phyloP scores from a whole-genome alignment of 140 eudicot genomes.

The Oenanthe javanica region DNA sequence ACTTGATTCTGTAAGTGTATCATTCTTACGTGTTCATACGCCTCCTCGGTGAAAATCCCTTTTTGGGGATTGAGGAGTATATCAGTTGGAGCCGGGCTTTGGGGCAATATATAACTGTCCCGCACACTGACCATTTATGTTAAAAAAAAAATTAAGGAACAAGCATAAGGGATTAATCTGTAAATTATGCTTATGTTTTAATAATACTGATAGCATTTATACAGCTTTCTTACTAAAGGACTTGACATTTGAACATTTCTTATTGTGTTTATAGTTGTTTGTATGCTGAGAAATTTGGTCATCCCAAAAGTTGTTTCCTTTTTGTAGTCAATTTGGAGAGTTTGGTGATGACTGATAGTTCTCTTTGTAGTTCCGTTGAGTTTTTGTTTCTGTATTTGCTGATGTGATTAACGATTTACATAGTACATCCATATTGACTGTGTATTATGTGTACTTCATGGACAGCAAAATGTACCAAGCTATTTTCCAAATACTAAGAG shows the following conservation, averaged over 20 bases:
- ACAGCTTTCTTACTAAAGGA: not conserved
- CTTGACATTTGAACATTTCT: not conserved
- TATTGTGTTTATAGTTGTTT: not conserved
- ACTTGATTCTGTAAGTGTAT: not conserved
- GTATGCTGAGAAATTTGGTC: not conserved
- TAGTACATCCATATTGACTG: not conserved
- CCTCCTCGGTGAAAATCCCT: not conserved
- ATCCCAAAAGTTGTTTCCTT: not conserved
- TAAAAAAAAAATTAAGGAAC: not conserved
- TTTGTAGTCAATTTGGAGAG: not conserved
- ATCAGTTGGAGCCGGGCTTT: not conserved
- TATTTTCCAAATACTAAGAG: slow-evolving; percentile 61
- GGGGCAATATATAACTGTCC: not conserved
- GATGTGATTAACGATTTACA: slow-evolving; percentile 7
- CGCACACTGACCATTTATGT: not conserved
- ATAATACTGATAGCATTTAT: not conserved
- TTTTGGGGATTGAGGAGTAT: not conserved
- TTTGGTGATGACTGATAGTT: not conserved
- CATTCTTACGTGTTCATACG: not conserved
- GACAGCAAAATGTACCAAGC: slow-evolving; percentile 77
- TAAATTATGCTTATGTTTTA: not conserved
- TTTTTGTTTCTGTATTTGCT: not conserved
- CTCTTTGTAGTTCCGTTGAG: not conserved
- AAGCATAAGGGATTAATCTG: not conserved
- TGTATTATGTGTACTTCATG: slow-evolving; percentile 15